Conservation (phyloP, 495 filamentous ascomycete genomes). For the Acidomyces sp. region DNA sequence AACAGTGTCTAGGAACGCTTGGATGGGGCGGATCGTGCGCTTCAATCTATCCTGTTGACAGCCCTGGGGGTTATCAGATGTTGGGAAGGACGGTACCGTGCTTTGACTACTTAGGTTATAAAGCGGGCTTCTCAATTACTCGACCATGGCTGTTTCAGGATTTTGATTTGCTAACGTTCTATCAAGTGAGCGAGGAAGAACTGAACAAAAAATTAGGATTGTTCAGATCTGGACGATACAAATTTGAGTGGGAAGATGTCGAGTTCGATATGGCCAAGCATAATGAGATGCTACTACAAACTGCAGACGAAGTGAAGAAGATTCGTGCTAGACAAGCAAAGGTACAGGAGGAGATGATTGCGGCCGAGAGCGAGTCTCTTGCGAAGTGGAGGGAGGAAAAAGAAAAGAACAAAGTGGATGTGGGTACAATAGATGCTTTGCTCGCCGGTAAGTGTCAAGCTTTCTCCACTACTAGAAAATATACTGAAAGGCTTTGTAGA, state of each 20-base stretch:
- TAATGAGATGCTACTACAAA: slow-evolving; percentile 33
- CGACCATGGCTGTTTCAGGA: slow-evolving; percentile 45
- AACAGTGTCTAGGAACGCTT: slow-evolving; percentile 5
- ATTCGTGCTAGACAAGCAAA: slow-evolving; percentile 32
- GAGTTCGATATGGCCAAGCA: slow-evolving; percentile 43
- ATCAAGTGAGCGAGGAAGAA: slow-evolving; percentile 39
- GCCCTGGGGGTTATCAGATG: slow-evolving; percentile 44
- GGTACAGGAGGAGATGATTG: slow-evolving; percentile 37
- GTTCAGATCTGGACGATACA: slow-evolving; percentile 32
- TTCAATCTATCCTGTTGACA: slow-evolving; percentile 44
- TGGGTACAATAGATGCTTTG: slow-evolving; percentile 32
- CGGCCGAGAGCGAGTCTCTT: slow-evolving; percentile 33
- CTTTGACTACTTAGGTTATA: slow-evolving; percentile 41
- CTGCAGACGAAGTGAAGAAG: slow-evolving; percentile 31
- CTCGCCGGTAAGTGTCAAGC: slow-evolving; percentile 27
- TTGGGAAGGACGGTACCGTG: slow-evolving; percentile 42
- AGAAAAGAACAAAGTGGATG: slow-evolving; percentile 30
- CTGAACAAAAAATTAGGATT: slow-evolving; percentile 12
- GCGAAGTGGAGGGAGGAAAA: slow-evolving; percentile 38
- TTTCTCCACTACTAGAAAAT: neutral
- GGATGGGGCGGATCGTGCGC: slow-evolving; percentile 42
- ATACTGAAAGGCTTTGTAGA: slow-evolving; percentile 20
- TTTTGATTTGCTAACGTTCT: slow-evolving; percentile 45
- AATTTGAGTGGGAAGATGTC: slow-evolving; percentile 35
- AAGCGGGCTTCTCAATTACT: slow-evolving; percentile 32